Base-by-base conservation (phyloP, 805 yeast species). In the Yamadazyma insecticola region DNA sequence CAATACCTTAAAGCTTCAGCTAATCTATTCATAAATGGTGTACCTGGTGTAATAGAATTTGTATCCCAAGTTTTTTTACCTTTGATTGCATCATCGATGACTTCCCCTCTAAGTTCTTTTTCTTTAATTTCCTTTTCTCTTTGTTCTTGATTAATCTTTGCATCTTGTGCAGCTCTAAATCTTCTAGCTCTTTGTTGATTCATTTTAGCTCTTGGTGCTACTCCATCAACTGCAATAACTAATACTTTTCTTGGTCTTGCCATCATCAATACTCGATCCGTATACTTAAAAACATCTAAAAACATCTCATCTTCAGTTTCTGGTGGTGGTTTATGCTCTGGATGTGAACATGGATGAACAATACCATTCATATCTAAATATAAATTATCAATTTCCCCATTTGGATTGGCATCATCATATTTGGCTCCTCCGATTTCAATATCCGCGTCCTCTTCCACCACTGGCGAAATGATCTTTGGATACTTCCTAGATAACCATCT, bases 321-420 rank as follows among this genome's bases (percentile, higher is more conserved):
- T 9, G 99, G 99, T 0, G 98, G 81, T 0, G 96, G 96, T 45
- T 81, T 81, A 44, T 90, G 84, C 51, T 90, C 98, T 1, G 99
- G 99, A 57, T 92, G 99, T 2, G 97, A 82, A 67, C 97, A 92
- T 1, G 98, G 98, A 65, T 92, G 99, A 4, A 92, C 98, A 51
- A 92, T 92, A 66, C 97, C 98, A 54, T 92, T 92, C 98, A 92
- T 92, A 61, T 92, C 99, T 41, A 92, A 67, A 53, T 92, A 92
- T 30, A 92, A 59, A 53, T 92, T 92, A 54, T 92, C 97, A 28
- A 88, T 63, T 60, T 92, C 99, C 16, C 97, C 98, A 58, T 92
- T 92, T 3, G 95, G 95, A 54, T 92, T 92, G 9, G 92, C 81
- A 31, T 76, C 74, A 13, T 76, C 51, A 53, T 84, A 88, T 42